Conservation (phyloP, 1,284 basidiomycete species). For the Phylloboletellus chloephorus region DNA sequence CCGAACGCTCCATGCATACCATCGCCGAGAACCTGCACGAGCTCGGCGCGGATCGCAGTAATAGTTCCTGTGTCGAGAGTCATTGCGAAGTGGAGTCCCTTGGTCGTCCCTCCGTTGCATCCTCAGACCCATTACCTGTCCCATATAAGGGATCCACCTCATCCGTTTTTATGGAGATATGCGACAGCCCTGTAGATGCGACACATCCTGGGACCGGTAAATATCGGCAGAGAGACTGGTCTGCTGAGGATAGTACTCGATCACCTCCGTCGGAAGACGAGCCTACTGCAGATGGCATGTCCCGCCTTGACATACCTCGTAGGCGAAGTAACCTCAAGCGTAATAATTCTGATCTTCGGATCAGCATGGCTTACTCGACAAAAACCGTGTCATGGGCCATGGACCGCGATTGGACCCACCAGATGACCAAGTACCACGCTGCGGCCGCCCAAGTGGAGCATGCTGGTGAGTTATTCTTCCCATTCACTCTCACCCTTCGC, state of each 20-base stretch:
- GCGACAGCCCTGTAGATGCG: constrained; percentile 29
- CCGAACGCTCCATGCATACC: constrained; percentile 26
- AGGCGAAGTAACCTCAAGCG: constrained; percentile 61
- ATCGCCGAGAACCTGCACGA: constrained; percentile 29
- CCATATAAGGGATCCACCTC: constrained; percentile 34
- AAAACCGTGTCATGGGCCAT: constrained; percentile 74
- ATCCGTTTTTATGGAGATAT: constrained; percentile 29
- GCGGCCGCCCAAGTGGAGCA: constrained; percentile 50
- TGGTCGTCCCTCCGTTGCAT: constrained; percentile 24
- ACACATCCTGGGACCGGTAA: constrained; percentile 10
- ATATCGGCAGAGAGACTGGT: constrained; percentile 9
- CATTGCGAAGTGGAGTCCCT: constrained; percentile 26
- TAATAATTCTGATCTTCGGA: constrained; percentile 36
- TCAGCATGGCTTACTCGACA: constrained; percentile 50
- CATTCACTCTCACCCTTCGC: not conserved
- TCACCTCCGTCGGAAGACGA: constrained; percentile 33
- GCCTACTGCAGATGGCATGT: constrained; percentile 17
- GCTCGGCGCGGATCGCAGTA: constrained; percentile 9
- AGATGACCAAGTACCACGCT: constrained; percentile 50
- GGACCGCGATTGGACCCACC: constrained; percentile 51
- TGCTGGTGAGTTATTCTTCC: constrained; percentile 40
- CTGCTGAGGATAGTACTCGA: constrained; percentile 21
- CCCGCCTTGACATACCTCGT: constrained; percentile 31
- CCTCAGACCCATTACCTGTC: constrained; percentile 31
- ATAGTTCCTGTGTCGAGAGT: constrained; percentile 16